Evolutionary conservation across 2,329 filamentous ascomycete species (phyloP).

Genomic region (Thermochaetoides dissita): DNA sequence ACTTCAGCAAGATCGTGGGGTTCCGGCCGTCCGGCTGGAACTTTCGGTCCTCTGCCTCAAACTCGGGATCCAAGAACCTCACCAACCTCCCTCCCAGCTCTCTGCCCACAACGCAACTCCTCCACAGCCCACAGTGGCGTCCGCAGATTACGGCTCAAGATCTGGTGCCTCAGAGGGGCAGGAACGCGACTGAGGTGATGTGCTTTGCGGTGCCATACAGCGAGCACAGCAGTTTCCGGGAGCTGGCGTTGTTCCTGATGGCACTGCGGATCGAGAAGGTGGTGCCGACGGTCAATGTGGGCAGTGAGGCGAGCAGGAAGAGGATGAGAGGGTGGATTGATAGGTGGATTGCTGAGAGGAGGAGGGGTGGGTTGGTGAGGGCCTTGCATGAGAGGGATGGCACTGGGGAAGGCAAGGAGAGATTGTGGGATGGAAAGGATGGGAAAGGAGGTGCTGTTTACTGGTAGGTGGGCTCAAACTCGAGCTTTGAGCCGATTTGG

Average conservation of each 20-base stretch:
- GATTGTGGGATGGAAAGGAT: slow-evolving; percentile 28
- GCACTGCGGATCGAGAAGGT: slow-evolving; percentile 74
- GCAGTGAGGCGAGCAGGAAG: slow-evolving; percentile 40
- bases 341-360: slow-evolving; percentile 45
- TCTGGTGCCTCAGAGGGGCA: slow-evolving; percentile 64
- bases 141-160: slow-evolving; percentile 58
- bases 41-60: slow-evolving; percentile 57
- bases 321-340: slow-evolving; percentile 54
- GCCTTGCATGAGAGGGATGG: slow-evolving; percentile 29
- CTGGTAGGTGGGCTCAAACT: slow-evolving; percentile 20
- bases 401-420: slow-evolving; percentile 23
- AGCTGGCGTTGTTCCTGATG: slow-evolving; percentile 88
- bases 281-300: slow-evolving; percentile 82
- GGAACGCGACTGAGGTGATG: slow-evolving; percentile 18
- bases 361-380: slow-evolving; percentile 37
- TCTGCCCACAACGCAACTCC: slow-evolving; percentile 34
- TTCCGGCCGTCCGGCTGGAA: slow-evolving; percentile 93
- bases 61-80: slow-evolving; percentile 24
- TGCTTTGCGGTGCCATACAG: slow-evolving; percentile 93
- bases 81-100: slow-evolving; percentile 35
- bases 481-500: no score
- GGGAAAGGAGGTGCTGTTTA: slow-evolving; percentile 25
- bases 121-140: slow-evolving; percentile 56
- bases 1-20: slow-evolving; percentile 76
- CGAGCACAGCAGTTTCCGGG: slow-evolving; percentile 88